phyloP scores from a whole-genome alignment of 1,284 basidiomycete genomes.

The Volvariella surrecta region DNA sequence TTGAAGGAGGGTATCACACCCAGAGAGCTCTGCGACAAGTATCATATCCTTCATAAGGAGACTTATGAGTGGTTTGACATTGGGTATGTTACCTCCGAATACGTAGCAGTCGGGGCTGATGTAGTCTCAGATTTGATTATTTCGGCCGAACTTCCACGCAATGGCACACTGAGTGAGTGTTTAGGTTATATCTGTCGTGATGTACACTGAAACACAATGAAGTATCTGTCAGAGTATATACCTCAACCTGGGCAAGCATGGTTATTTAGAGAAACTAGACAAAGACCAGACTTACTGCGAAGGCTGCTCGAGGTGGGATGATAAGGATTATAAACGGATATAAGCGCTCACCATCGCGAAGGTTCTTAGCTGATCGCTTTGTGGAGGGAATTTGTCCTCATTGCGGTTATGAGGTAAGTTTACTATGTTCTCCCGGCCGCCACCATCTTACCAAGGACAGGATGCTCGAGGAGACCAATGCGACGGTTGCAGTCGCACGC shows the following conservation, averaged over 20 bases:
- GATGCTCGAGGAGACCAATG: slow-evolving; percentile 99
- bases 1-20: slow-evolving; percentile 90
- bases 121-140: slow-evolving; percentile 76
- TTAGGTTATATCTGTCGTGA: background rate
- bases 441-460: slow-evolving; percentile 25
- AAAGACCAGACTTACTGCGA: slow-evolving; percentile 93
- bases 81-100: slow-evolving; percentile 39
- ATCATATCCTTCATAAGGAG: slow-evolving; percentile 82
- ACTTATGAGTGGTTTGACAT: slow-evolving; percentile 96
- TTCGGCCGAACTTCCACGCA: slow-evolving; percentile 95
- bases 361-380: slow-evolving; percentile 92
- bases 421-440: background rate
- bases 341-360: slow-evolving; percentile 19
- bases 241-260: slow-evolving; percentile 72
- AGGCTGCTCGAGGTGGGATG: slow-evolving; percentile 70
- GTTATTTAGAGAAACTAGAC: slow-evolving; percentile 71
- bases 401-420: slow-evolving; percentile 70
- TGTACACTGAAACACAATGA: slow-evolving; percentile 9
- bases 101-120: slow-evolving; percentile 4
- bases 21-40: slow-evolving; percentile 88
- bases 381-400: slow-evolving; percentile 93
- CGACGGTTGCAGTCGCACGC: slow-evolving; percentile 87
- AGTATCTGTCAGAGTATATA: slow-evolving; percentile 91
- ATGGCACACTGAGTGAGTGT: slow-evolving; percentile 78
- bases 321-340: background rate